phyloP scores from a whole-genome alignment of 176 grass and related monocot species.

The Eleusine coracana region DNA sequence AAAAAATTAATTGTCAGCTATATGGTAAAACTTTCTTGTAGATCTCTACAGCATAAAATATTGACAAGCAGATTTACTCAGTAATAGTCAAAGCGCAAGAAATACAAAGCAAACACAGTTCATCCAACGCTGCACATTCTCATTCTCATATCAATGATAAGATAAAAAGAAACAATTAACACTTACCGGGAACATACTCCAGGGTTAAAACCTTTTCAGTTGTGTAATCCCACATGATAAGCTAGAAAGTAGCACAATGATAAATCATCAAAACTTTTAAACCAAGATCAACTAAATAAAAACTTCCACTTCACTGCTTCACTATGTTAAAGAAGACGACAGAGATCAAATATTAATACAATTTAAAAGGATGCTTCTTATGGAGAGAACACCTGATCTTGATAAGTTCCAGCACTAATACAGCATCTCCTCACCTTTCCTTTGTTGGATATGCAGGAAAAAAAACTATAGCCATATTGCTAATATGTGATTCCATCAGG shows the following conservation, averaged over 20 bases:
- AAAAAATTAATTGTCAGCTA: neutral
- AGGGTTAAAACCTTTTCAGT: constrained; percentile 84
- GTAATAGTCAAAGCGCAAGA: neutral
- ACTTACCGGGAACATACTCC: constrained; percentile 89
- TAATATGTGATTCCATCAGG: neutral
- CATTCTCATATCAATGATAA: constrained; percentile 6
- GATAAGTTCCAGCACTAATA: neutral
- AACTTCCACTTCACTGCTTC: constrained; percentile 33
- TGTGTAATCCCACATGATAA: constrained; percentile 94
- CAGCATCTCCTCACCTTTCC: neutral
- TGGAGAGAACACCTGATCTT: neutral
- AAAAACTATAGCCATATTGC: neutral
- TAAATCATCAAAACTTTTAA: constrained; percentile 40
- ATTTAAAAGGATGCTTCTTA: neutral
- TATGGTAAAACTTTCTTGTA: neutral
- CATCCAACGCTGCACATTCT: neutral
- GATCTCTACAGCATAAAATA: neutral
- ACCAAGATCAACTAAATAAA: neutral
- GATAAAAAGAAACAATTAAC: constrained; percentile 27
- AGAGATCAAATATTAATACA: neutral
- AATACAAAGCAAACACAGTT: neutral
- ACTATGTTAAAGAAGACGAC: constrained; percentile 10
- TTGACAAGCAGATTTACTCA: neutral
- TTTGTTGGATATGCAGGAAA: neutral
- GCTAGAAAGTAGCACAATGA: constrained; percentile 58